A percentile compares a stretch with the other conserved stretches of the same genome.
These are phyloP conservation scores for Leptographium galeiforme DNA, from an alignment of 2,329 filamentous ascomycete species.

Conservation along the genomic window DNA sequence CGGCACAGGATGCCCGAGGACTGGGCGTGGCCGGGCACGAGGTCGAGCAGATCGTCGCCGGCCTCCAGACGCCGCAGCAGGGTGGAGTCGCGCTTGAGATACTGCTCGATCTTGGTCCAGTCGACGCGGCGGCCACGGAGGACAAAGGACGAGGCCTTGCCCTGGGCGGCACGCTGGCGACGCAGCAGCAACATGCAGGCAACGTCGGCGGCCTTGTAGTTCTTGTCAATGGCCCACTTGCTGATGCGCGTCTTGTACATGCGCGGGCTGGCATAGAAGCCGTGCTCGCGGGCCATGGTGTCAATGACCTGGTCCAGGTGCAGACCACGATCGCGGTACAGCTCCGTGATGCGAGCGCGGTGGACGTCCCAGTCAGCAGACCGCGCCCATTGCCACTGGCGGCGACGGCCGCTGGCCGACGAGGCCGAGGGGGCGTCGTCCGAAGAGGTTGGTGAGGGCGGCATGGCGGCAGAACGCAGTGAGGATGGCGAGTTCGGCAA, in stretches of 20 bases:
- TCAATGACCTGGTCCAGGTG: conserved; percentile 16
- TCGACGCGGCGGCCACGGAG: conserved; percentile 15
- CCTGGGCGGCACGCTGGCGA: conserved; percentile 12
- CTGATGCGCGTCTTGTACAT: conserved; percentile 22
- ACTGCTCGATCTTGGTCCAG: conserved; percentile 16
- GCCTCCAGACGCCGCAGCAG: conserved; percentile 8
- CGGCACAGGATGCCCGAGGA: conserved; percentile 13
- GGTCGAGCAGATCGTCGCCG: conserved; percentile 8
- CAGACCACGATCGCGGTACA: conserved; percentile 15
- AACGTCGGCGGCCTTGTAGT: conserved; percentile 18
- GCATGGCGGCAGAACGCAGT: neutral
- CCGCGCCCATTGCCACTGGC: conserved; percentile 7
- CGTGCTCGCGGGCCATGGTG: conserved; percentile 14
- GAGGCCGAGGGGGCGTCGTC: neutral
- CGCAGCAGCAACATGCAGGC: conserved; percentile 14
- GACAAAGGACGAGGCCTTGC: conserved; percentile 15
- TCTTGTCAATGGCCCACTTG: conserved; percentile 20
- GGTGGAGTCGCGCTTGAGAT: conserved; percentile 16
- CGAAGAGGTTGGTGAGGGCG: conserved; percentile 1
- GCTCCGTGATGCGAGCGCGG: conserved; percentile 14
- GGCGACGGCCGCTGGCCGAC: neutral
- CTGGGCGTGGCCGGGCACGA: conserved; percentile 7
- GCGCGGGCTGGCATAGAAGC: conserved; percentile 17
- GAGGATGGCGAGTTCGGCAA: no score
- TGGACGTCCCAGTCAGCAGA: conserved; percentile 16